Conservation (phyloP, 257 asterid species). For the Capsicum chinense region DNA sequence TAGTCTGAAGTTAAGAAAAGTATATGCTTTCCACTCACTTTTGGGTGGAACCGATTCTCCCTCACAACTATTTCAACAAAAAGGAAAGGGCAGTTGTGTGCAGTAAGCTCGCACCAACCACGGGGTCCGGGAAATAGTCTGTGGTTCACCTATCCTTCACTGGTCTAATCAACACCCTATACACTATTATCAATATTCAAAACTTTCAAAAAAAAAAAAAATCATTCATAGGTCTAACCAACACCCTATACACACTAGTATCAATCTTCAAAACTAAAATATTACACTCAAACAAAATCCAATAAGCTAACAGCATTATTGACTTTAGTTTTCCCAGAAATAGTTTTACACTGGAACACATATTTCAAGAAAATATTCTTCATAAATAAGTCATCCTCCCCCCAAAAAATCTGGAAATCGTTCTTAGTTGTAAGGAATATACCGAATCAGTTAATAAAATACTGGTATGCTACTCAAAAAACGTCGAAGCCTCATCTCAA, state of each 20-base stretch:
- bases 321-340: background rate
- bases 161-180: background rate
- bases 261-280: background rate
- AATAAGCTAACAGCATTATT: background rate
- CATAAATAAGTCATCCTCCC: background rate
- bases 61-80: too few relatives aligned
- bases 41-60: too few relatives aligned
- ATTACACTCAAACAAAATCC: background rate
- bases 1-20: background rate
- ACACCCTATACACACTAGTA: background rate
- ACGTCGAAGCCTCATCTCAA: background rate
- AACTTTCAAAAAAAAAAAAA: background rate
- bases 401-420: background rate
- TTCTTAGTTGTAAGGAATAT: background rate
- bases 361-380: background rate
- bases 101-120: too few relatives aligned
- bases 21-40: too few relatives aligned
- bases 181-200: background rate
- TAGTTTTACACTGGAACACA: background rate
- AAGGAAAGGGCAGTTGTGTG: too few relatives aligned
- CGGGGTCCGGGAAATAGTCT: too few relatives aligned
- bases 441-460: background rate
- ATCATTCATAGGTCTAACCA: too few relatives aligned
- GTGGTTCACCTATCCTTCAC: too few relatives aligned
- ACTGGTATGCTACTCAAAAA: conserved; percentile 8